Percentiles rank a stretch among this genome's conserved stretches.
Evolutionary conservation across 140 eudicot species (phyloP).

Genomic region (Stevia rebaudiana): DNA sequence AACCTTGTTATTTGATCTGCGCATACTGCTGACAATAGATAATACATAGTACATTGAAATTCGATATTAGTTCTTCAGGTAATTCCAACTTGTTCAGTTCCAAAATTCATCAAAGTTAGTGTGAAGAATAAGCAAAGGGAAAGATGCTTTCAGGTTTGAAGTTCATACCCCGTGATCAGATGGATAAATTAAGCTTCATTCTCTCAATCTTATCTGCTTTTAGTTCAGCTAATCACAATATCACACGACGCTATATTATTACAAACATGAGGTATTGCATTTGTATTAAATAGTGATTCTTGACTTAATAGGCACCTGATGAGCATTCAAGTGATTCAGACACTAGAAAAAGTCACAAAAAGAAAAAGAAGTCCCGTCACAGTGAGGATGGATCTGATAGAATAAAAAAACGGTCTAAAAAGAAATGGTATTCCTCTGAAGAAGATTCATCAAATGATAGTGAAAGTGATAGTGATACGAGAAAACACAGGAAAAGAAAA

Average conservation of each 20-base stretch:
- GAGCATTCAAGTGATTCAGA: constrained; percentile 33
- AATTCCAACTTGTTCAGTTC: background rate
- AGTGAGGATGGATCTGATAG: constrained; percentile 49
- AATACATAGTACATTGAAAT: background rate
- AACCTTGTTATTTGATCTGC: no score
- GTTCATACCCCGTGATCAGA: constrained; percentile 61
- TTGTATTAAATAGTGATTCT: constrained; percentile 2
- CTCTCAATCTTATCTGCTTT: background rate
- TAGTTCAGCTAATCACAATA: background rate
- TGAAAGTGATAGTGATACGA: constrained; percentile 33
- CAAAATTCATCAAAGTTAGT: background rate
- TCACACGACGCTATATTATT: constrained; percentile 2
- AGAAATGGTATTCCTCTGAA: constrained; percentile 79
- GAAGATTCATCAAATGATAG: constrained; percentile 47
- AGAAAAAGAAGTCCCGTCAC: constrained; percentile 42
- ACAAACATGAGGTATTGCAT: constrained; percentile 6
- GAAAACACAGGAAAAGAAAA: constrained; percentile 26
- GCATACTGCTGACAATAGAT: background rate
- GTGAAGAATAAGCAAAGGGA: background rate
- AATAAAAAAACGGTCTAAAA: constrained; percentile 61
- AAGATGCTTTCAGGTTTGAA: constrained; percentile 68
- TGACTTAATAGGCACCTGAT: constrained; percentile 26
- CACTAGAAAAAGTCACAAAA: constrained; percentile 35
- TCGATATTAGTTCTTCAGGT: constrained; percentile 17
- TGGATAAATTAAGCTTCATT: constrained; percentile 31